Evolutionary conservation across 176 grass and related monocot genomes (phyloP), one percentile per base, ranked within the genome.

Genomic region (Leersia perrieri): DNA sequence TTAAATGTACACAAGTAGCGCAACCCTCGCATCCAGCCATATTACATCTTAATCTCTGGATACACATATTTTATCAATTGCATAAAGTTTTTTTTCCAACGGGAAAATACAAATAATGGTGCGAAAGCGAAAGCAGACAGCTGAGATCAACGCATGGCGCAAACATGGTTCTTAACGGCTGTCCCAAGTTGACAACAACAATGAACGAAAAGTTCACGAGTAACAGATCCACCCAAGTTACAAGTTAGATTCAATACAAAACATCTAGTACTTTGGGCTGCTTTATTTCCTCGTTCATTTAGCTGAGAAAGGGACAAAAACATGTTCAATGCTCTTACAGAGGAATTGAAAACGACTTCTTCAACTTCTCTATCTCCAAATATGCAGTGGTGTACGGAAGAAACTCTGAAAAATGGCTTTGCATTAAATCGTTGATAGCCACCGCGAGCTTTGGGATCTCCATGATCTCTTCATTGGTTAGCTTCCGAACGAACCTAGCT

Each of bases 291-390:
- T 77, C 77, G 20, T 76, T 77, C 82, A 49, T 77, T 77, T 55
- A 45, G 35, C 44, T 26, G 60, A 67, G 63, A 34, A 49, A 35
- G 13, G 20, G 25, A 10, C 53, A 16, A 11, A 47, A 82, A 73
- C 45, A 47, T 49, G n/a, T n/a, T n/a, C 30, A 41, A 41, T 41
- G 10, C 1, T 77, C 77, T 91, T 83, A 91, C 71, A 94, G 72
- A 67, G 96, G 64, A 73, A 91, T 86, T 2, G 82, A 81, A 33
- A 91, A 91, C 5, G 84, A 78, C 75, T 95, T 88, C 68, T 95
- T 99, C 80, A 99, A 68, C 76, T 99, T 90, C 84, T 93, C 96
- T n/a, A 93, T 92, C 76, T 93, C 96, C 88, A 99, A 91, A 90
- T 95, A 99, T 73, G 86, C 90, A 26, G 66, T 99, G 22, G 96